Base-by-base conservation (phyloP, 2,329 filamentous ascomycete species). In the Lithohypha guttulata region DNA sequence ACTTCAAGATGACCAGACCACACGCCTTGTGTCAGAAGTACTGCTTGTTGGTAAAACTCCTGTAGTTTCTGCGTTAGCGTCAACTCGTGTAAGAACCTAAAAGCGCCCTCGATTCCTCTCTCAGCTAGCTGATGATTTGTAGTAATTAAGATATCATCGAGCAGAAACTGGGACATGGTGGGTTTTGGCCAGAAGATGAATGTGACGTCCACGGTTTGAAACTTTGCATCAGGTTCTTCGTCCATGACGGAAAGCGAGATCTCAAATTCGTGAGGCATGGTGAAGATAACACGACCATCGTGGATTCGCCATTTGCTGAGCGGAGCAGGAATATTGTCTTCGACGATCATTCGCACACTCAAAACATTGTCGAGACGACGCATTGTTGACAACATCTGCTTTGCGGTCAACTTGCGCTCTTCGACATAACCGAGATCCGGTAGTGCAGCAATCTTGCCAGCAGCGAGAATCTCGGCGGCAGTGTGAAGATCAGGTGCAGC, bases 161-260 rank as follows among this genome's bases (percentile, higher is more conserved):
- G 73, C 30, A 93, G 37, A 61, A 3, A 65, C 64, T 18, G 80
- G 74, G 80, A 69, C 6, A 93, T 61, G 1, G 81, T 71, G 0
- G 71, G 65, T 6, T 77, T 70, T 1, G 89, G 89, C 6, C 66
- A 70, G 57, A 93, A 98, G 10, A 78, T 65, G 51, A 93, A 86
- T 43, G 87, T 77, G 52, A 96, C 78, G 58, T 96, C 87, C 45
- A 96, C 83, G 55, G 96, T 94, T 70, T 82, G 95, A 55, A 93
- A 93, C 52, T 93, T 87, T 39, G 82, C 81, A 21, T 77, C 69
- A 13, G 79, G 75, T 48, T 91, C 81, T 55, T 96, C 87, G 50
- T 87, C 81, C 13, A 83, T 84, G 46, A 96, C 82, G 1, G 86
- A 87, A 36, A 98, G 71, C 56, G 96, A 91, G 14, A 96, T 75